phyloP scores from a whole-genome alignment of 1,139 yeast genomes.

The Arxiozyma slooffiae region DNA sequence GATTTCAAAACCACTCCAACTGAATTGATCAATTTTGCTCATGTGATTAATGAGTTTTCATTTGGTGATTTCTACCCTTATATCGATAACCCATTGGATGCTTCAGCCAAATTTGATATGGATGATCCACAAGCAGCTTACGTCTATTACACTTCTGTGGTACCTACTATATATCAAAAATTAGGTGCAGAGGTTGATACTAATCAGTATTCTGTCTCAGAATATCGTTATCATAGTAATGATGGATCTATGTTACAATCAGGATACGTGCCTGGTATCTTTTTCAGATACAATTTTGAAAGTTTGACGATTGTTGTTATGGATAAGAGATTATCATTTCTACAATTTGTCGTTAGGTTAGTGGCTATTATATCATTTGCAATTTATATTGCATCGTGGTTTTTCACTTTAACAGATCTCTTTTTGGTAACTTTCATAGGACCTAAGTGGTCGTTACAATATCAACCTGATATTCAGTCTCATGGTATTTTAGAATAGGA shows the following conservation, averaged over 20 bases:
- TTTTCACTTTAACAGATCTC: constrained; percentile 27
- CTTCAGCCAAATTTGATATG: constrained; percentile 48
- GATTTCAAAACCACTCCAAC: constrained; percentile 36
- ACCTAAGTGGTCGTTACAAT: constrained; percentile 30
- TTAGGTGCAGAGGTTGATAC: constrained; percentile 68
- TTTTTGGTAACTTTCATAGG: constrained; percentile 29
- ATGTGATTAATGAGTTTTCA: constrained; percentile 75
- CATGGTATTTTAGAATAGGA: constrained; percentile 20
- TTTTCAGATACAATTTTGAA: constrained; percentile 77
- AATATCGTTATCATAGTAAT: constrained; percentile 32
- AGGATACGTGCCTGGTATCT: constrained; percentile 61
- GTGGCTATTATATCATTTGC: constrained; percentile 49
- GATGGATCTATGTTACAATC: constrained; percentile 19
- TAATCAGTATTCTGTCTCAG: constrained; percentile 76
- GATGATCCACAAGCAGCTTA: constrained; percentile 38
- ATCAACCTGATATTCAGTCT: constrained; percentile 22
- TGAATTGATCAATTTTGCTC: constrained; percentile 65
- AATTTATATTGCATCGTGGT: constrained; percentile 31
- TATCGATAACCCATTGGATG: constrained; percentile 77
- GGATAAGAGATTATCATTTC: constrained; percentile 66
- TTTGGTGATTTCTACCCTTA: constrained; percentile 87
- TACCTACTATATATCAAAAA: constrained; percentile 70
- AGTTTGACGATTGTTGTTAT: constrained; percentile 63
- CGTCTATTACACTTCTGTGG: constrained; percentile 66
- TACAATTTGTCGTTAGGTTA: constrained; percentile 65